A percentile compares a stretch with the other conserved stretches of the same genome.
These are phyloP conservation scores for Botrytis cinerea DNA, from an alignment of 2,329 filamentous ascomycete species.

Conservation along the genomic window DNA sequence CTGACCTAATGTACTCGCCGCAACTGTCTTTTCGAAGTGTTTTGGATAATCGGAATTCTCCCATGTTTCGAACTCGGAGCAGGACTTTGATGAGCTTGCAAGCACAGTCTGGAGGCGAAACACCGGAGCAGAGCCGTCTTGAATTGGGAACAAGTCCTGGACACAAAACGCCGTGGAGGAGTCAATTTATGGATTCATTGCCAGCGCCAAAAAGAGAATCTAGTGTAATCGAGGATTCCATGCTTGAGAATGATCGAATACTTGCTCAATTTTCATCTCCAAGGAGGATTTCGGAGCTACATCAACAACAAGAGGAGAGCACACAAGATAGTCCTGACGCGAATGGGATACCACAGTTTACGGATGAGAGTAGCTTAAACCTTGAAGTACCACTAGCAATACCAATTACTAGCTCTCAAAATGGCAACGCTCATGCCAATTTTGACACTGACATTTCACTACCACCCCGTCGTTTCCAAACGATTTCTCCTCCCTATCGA, in stretches of 20 bases:
- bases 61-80: slow-evolving; percentile 30
- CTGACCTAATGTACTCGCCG: slow-evolving; percentile 27
- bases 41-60: slow-evolving; percentile 38
- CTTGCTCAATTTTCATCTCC: slow-evolving; percentile 49
- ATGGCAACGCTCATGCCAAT: background rate
- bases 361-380: slow-evolving; percentile 12
- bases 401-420: background rate
- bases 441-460: background rate
- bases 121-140: background rate
- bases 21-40: slow-evolving; percentile 38
- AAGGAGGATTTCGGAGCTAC: slow-evolving; percentile 52
- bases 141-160: background rate
- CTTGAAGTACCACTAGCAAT: slow-evolving; percentile 12
- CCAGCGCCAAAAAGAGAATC: slow-evolving; percentile 48
- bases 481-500: background rate
- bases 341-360: slow-evolving; percentile 4
- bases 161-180: background rate
- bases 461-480: background rate
- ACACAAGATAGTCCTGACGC: slow-evolving; percentile 33
- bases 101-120: slow-evolving; percentile 2
- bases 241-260: slow-evolving; percentile 45
- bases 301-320: slow-evolving; percentile 45
- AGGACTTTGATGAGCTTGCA: background rate
- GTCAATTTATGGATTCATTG: background rate
- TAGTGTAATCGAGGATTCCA: slow-evolving; percentile 58